phyloP scores from a whole-genome alignment of 345 rosid genomes.

The Excoecaria cochinchinensis region DNA sequence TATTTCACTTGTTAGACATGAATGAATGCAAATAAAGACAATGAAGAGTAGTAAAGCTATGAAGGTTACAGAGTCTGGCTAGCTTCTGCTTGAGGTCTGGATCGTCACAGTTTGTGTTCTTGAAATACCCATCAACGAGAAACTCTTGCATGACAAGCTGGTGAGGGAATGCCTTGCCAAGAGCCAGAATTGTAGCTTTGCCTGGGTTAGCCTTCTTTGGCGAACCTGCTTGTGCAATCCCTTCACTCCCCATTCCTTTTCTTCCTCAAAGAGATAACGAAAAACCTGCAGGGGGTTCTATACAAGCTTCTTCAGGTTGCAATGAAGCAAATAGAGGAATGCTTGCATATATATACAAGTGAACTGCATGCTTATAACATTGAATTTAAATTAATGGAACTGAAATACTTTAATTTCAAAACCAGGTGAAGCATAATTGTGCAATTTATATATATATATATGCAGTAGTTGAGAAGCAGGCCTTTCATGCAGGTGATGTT shows the following conservation, averaged over 20 bases:
- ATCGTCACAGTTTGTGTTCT: constrained; percentile 84
- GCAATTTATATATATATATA: constrained; percentile 1
- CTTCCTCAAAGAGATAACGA: constrained; percentile 4
- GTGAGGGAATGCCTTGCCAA: constrained; percentile 92
- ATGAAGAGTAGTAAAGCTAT: constrained; percentile 10
- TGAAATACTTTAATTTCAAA: not conserved
- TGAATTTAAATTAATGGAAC: not conserved
- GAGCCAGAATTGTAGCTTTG: constrained; percentile 80
- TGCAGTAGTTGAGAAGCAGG: constrained; percentile 48
- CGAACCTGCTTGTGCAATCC: constrained; percentile 25
- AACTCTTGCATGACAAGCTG: constrained; percentile 97
- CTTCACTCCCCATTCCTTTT: constrained; percentile 54
- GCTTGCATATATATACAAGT: constrained; percentile 32
- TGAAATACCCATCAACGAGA: constrained; percentile 89
- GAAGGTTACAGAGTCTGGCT: constrained; percentile 66
- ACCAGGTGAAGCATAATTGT: constrained; percentile 6
- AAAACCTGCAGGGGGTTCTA: not conserved
- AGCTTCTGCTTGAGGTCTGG: constrained; percentile 88
- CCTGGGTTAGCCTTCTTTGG: constrained; percentile 44
- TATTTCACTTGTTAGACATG: not conserved
- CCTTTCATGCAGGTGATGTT: constrained; percentile 30
- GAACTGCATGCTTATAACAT: not conserved
- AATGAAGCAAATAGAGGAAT: constrained; percentile 11
- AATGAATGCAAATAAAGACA: constrained; percentile 2
- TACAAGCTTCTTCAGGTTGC: constrained; percentile 17